Conservation (phyloP, 1,284 basidiomycete species). For the Papiliotrema fonsecae region DNA sequence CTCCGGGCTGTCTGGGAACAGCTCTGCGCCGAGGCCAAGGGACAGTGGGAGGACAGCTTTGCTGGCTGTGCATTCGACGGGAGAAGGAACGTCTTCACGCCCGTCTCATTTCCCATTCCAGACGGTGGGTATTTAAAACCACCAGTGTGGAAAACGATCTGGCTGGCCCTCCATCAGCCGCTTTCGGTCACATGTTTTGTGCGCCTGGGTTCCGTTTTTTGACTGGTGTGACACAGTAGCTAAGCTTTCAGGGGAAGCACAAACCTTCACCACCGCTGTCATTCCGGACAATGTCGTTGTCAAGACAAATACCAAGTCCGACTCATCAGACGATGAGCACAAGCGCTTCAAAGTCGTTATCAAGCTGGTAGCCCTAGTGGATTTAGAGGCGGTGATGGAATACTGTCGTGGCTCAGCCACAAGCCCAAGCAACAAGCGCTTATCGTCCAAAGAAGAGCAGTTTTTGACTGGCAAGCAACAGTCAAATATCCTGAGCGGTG, state of each 20-base stretch:
- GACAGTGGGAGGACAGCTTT: conserved; percentile 8
- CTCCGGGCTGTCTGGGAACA: conserved; percentile 34
- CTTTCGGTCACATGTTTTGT: no score
- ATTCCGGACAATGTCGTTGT: conserved; percentile 29
- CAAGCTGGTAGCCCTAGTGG: conserved; percentile 30
- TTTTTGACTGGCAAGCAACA: background rate
- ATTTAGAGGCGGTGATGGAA: conserved; percentile 35
- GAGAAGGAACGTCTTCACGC: conserved; percentile 42
- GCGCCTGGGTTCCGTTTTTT: no score
- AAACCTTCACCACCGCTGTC: conserved; percentile 28
- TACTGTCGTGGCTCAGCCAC: conserved; percentile 37
- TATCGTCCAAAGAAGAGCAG: conserved; percentile 6
- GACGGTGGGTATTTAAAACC: conserved; percentile 19
- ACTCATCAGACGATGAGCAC: conserved; percentile 28
- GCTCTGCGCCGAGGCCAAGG: conserved; percentile 13
- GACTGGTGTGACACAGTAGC: no score
- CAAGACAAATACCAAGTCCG: conserved; percentile 8
- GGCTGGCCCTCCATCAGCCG: no score
- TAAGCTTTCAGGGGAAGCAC: conserved; percentile 26
- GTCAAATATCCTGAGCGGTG: conserved; percentile 12
- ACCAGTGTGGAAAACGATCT: no score
- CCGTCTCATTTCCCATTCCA: conserved; percentile 22
- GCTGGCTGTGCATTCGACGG: conserved; percentile 32
- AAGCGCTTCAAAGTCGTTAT: conserved; percentile 43
- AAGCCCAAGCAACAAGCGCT: conserved; percentile 24